Conservation (phyloP, 805 yeast species). For the Saturnispora hagleri region DNA sequence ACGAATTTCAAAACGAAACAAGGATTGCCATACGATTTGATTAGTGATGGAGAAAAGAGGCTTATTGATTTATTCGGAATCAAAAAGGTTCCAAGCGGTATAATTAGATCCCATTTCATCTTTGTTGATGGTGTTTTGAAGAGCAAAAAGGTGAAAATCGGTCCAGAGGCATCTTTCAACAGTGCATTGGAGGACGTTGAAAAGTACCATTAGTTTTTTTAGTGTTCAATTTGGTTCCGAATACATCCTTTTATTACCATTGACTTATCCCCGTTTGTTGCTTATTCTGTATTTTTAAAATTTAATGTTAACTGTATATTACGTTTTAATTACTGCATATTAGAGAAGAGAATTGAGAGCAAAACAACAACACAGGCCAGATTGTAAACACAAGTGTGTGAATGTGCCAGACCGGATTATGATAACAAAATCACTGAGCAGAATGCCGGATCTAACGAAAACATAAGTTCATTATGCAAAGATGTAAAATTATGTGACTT, state of each 20-base stretch:
- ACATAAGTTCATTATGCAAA: neutral
- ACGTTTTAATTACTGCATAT: neutral
- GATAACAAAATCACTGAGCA: neutral
- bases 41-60: slow-evolving; percentile 66
- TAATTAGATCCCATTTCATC: slow-evolving; percentile 87
- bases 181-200: slow-evolving; percentile 52
- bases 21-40: slow-evolving; percentile 58
- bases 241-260: too few relatives aligned
- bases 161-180: slow-evolving; percentile 50
- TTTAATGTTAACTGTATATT: neutral
- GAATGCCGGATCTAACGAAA: neutral
- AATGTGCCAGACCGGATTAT: too few relatives aligned
- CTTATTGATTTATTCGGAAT: slow-evolving; percentile 75
- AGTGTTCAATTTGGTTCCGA: neutral
- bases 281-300: neutral
- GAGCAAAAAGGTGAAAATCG: slow-evolving; percentile 42
- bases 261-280: neutral
- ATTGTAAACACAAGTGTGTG: neutral
- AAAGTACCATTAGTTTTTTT: slow-evolving; percentile 22
- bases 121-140: slow-evolving; percentile 67
- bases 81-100: slow-evolving; percentile 64
- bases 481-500: slow-evolving; percentile 1
- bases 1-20: slow-evolving; percentile 67
- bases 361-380: neutral
- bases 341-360: neutral